These are phyloP conservation scores for Arthonia radiata DNA, from an alignment of 495 filamentous ascomycete genomes.

Conservation along the genomic window DNA sequence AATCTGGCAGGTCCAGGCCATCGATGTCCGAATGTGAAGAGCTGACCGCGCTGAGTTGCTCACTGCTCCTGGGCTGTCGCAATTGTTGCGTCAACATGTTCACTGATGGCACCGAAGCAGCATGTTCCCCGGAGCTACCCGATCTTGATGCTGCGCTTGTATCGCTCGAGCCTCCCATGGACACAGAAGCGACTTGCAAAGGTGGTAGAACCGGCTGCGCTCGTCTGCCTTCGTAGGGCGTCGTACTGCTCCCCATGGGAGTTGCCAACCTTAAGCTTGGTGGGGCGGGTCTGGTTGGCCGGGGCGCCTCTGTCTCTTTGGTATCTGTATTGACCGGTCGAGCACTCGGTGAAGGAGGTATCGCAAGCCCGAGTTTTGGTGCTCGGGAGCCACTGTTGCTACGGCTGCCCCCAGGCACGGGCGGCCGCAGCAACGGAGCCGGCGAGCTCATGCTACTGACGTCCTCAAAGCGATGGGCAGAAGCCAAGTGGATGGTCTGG, in stretches of 20 bases:
- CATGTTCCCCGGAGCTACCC: slow-evolving; percentile 44
- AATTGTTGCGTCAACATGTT: background rate
- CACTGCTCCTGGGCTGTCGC: slow-evolving; percentile 29
- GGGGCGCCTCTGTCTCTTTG: slow-evolving; percentile 13
- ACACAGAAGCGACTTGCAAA: slow-evolving; percentile 19
- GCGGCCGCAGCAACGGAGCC: slow-evolving; percentile 51
- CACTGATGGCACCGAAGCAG: slow-evolving; percentile 26
- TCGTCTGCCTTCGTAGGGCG: slow-evolving; percentile 31
- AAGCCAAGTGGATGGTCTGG: too few species aligned
- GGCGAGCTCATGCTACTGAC: too few species aligned
- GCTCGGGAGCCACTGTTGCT: slow-evolving; percentile 30
- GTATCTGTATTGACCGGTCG: slow-evolving; percentile 32
- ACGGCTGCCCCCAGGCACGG: slow-evolving; percentile 47
- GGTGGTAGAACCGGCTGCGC: slow-evolving; percentile 24
- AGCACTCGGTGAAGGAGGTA: slow-evolving; percentile 57
- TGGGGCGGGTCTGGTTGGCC: slow-evolving; percentile 17
- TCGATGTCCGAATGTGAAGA: slow-evolving; percentile 52
- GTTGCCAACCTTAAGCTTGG: slow-evolving; percentile 62
- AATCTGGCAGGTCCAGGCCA: slow-evolving; percentile 31
- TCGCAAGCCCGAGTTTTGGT: slow-evolving; percentile 65
- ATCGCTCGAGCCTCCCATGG: slow-evolving; percentile 37
- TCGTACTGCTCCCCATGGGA: slow-evolving; percentile 50
- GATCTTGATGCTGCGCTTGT: slow-evolving; percentile 51
- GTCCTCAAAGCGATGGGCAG: too few species aligned
- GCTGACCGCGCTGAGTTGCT: slow-evolving; percentile 69